phyloP scores from a whole-genome alignment of 768 basidiomycete species.

The Agaricus subrufescens region DNA sequence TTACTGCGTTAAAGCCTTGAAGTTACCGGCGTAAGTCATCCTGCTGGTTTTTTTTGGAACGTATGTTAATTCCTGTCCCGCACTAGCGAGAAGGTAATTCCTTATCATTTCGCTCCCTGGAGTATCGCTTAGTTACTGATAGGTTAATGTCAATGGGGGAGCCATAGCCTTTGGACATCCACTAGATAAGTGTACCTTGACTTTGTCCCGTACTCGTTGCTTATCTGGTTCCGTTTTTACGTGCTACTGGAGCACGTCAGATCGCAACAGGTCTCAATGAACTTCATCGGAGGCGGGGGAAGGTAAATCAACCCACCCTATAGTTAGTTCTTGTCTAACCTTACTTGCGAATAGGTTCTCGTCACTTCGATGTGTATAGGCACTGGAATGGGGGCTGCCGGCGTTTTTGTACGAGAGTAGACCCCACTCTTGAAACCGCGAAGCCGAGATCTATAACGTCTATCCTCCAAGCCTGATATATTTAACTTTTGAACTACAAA shows the following conservation, averaged over 20 bases:
- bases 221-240: constrained; percentile 29
- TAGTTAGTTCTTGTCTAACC: neutral
- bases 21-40: constrained; percentile 38
- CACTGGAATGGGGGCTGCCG: constrained; percentile 90
- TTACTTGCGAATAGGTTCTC: constrained; percentile 44
- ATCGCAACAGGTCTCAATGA: constrained; percentile 80
- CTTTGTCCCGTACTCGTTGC: constrained; percentile 13
- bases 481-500: constrained; percentile 4
- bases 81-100: constrained; percentile 31
- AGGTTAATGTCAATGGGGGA: constrained; percentile 88
- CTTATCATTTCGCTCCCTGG: neutral
- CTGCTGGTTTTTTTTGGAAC: neutral
- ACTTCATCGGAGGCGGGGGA: constrained; percentile 61
- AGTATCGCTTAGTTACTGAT: neutral
- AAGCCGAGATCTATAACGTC: neutral
- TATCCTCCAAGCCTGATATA: constrained; percentile 5
- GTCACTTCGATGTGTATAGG: constrained; percentile 91
- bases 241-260: constrained; percentile 82
- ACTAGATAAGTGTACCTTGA: constrained; percentile 52
- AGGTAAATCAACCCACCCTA: constrained; percentile 33
- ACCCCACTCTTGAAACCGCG: neutral
- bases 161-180: constrained; percentile 87
- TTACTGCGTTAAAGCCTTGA: constrained; percentile 65
- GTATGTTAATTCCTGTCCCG: neutral
- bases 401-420: constrained; percentile 59